Base-by-base conservation (phyloP, 805 yeast genomes). In the Huiozyma naganishii region DNA sequence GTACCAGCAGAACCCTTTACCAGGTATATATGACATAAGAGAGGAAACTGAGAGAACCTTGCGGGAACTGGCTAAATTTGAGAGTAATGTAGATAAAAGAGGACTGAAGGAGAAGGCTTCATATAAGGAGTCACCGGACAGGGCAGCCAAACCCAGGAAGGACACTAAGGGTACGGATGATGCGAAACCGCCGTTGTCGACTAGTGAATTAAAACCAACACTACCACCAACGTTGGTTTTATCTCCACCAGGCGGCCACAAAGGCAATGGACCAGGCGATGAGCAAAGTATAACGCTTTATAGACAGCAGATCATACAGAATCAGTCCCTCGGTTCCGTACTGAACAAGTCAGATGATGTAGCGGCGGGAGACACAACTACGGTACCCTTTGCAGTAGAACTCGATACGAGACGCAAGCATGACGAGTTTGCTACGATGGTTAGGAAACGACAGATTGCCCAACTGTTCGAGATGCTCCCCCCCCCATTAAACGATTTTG, bases 1-100 rank as follows among this genome's bases (percentile, higher is more conserved):
- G 0, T 82, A 83, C 53, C 92, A 88, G 53, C 79, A 77, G 47
- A 63, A 62, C 11, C 90, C 95, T 0, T 72, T 70, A 4, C 67
- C 65, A 0, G 96, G 95, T 0, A 62, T 76, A 17, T 84, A 80
- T 57, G 89, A 83, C 53, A 77, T 79, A 0, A 53, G 68, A 0
- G 76, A 72, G n/a, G 97, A 89, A 57, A 62, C 63, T 10, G 52
- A 52, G 10, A 48, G 50, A 3, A 77, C 79, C 45, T 55, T 54
- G 2, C 45, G 45, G 6, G 71, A 67, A 1, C 59, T 68, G 37
- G 47, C 46, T 1, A 60, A 56, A 13, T 83, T 76, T 59, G 73
- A 71, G 43, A 62, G 71, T 34, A 58, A 13, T 39, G 64, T 41
- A 70, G 30, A 23, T 67, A 29, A 59, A 39, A 57, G 17, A 61